A percentile compares a stretch with the other conserved stretches of the same genome.
Conservation (phyloP, 495 filamentous ascomycete genomes). For the Melanomma pulvis-pyrius region DNA sequence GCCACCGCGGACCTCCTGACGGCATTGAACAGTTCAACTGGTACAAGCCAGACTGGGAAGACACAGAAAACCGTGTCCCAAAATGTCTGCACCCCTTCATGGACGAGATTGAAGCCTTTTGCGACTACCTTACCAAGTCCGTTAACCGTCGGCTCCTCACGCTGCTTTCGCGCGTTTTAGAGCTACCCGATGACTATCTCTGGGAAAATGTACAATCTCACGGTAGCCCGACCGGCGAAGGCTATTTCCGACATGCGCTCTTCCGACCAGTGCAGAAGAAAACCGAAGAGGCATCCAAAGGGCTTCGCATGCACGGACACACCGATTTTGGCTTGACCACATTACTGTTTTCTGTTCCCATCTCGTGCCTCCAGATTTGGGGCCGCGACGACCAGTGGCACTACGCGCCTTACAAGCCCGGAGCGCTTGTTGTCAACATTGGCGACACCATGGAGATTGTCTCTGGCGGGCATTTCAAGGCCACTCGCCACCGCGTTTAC, state of each 20-base stretch:
- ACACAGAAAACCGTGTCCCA: constrained; percentile 44
- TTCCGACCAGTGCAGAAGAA: constrained; percentile 49
- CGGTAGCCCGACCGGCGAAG: constrained; percentile 50
- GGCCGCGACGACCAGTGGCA: constrained; percentile 50
- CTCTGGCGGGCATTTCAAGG: constrained; percentile 55
- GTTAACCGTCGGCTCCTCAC: constrained; percentile 52
- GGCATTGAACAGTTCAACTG: constrained; percentile 57
- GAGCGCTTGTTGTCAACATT: constrained; percentile 53
- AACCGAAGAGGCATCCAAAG: constrained; percentile 28
- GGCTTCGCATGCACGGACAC: constrained; percentile 53
- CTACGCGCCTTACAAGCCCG: constrained; percentile 52
- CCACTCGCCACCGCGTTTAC: constrained; percentile 51
- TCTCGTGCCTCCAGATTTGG: constrained; percentile 52
- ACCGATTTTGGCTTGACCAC: constrained; percentile 52
- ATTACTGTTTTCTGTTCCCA: constrained; percentile 51
- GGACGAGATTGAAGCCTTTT: constrained; percentile 52
- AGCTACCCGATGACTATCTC: constrained; percentile 52
- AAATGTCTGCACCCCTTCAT: constrained; percentile 51
- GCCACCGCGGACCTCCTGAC: constrained; percentile 41
- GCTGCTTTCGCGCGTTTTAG: constrained; percentile 52
- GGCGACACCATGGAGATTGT: constrained; percentile 54
- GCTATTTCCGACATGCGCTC: constrained; percentile 53
- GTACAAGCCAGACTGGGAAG: constrained; percentile 49
- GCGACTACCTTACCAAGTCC: constrained; percentile 51
- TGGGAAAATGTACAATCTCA: constrained; percentile 54